These are phyloP conservation scores for Colletotrichum lentis DNA, from an alignment of 2,329 filamentous ascomycete species.

Conservation along the genomic window DNA sequence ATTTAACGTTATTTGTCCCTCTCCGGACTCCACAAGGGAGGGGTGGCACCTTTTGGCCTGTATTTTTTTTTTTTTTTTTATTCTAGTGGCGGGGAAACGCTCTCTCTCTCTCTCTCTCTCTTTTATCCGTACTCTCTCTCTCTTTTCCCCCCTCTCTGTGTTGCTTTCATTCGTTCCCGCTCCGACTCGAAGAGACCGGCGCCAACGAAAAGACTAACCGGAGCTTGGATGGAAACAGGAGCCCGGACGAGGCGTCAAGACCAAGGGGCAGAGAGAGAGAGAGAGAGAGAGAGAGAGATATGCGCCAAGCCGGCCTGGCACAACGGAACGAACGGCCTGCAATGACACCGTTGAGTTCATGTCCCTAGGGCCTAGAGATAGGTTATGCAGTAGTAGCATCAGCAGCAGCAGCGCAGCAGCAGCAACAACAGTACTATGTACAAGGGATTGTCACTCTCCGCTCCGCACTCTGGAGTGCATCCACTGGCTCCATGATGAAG, in stretches of 20 bases:
- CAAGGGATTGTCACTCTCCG: slow-evolving; percentile 4
- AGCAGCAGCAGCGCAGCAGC: no score
- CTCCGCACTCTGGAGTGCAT: not conserved
- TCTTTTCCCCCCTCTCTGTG: no score
- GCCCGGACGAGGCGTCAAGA: slow-evolving; percentile 1
- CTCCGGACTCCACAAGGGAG: no score
- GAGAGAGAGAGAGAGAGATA: not conserved
- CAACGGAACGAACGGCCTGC: not conserved
- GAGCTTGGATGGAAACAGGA: slow-evolving; percentile 28
- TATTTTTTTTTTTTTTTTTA: no score
- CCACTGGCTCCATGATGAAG: not conserved
- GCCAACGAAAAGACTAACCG: not conserved
- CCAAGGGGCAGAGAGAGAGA: not conserved
- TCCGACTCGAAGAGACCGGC: no score
- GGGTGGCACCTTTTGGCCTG: no score
- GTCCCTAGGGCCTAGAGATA: not conserved
- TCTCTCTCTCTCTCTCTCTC: no score
- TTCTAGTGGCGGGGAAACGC: no score
- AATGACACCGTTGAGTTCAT: not conserved
- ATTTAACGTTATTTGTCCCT: no score
- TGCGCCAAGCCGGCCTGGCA: slow-evolving; percentile 17
- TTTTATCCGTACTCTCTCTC: no score
- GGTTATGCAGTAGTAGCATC: not conserved
- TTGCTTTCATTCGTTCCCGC: no score
- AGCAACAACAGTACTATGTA: no score